phyloP scores from a whole-genome alignment of 2,329 filamentous ascomycete species.

The Celoporthe dispersa region DNA sequence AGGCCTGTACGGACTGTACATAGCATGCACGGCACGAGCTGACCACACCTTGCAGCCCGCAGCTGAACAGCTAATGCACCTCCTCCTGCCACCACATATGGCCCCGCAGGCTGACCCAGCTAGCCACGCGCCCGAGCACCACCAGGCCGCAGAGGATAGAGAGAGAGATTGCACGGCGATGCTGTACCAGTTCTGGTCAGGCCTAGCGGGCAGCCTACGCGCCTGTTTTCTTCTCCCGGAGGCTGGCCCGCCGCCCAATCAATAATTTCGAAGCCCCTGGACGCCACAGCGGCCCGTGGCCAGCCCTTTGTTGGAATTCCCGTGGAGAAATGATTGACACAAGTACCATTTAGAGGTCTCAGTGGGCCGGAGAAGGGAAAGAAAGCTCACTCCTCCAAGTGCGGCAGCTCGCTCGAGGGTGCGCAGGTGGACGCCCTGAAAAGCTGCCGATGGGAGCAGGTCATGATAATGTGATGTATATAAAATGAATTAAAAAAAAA shows the following conservation, averaged over 20 bases:
- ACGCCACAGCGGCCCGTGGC: constrained; percentile 5
- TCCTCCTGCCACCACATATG: not conserved
- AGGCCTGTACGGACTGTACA: not conserved
- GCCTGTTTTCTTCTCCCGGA: not conserved
- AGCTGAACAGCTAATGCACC: not conserved
- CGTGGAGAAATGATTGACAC: not conserved
- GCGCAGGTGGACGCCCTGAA: not conserved
- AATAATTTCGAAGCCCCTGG: not conserved
- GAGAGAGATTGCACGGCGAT: not conserved
- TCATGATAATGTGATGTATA: too few species aligned
- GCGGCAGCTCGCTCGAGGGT: not conserved
- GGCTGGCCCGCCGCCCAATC: not conserved
- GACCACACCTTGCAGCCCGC: not conserved
- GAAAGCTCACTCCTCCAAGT: not conserved
- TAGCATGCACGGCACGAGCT: not conserved
- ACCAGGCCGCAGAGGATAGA: not conserved
- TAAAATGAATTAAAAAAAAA: too few species aligned
- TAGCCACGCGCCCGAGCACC: not conserved
- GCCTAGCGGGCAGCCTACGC: not conserved
- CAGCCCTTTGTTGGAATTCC: not conserved
- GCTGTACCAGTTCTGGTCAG: not conserved
- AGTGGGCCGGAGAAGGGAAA: not conserved
- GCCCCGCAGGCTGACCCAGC: not conserved
- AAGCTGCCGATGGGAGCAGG: not conserved
- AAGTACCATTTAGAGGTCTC: not conserved